These are phyloP conservation scores for Suillus occidentalis DNA, from an alignment of 768 basidiomycete species.

Conservation along the genomic window DNA sequence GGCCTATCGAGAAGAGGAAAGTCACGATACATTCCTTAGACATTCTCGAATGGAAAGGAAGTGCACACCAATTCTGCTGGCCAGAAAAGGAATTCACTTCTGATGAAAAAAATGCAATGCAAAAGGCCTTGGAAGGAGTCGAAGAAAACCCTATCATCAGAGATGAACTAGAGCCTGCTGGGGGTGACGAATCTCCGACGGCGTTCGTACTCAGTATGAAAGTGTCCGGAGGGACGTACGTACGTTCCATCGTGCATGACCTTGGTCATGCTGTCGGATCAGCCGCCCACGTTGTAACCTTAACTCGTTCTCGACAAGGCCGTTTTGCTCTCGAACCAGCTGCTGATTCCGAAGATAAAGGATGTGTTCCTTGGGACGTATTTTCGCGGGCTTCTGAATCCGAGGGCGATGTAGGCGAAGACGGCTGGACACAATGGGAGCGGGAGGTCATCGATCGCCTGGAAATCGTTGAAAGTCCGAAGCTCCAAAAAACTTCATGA, in stretches of 20 bases:
- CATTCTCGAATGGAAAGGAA: constrained; percentile 75
- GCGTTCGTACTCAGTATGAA: constrained; percentile 89
- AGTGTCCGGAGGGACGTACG: constrained; percentile 96
- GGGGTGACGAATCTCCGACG: constrained; percentile 49
- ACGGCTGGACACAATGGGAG: constrained; percentile 83
- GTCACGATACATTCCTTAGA: constrained; percentile 82
- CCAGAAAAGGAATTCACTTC: constrained; percentile 69
- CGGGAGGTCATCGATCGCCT: constrained; percentile 67
- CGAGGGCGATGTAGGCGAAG: constrained; percentile 56
- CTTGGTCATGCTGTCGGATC: constrained; percentile 81
- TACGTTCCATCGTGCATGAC: constrained; percentile 94
- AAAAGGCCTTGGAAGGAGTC: constrained; percentile 56
- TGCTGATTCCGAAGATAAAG: constrained; percentile 49
- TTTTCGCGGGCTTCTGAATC: constrained; percentile 59
- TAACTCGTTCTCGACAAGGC: constrained; percentile 89
- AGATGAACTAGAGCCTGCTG: constrained; percentile 29
- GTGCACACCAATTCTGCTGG: constrained; percentile 73
- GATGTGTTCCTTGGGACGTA: constrained; percentile 74
- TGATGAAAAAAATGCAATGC: constrained; percentile 70
- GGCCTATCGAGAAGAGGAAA: constrained; percentile 86
- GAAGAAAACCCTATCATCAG: constrained; percentile 39
- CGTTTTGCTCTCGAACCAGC: constrained; percentile 59
- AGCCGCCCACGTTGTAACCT: constrained; percentile 90
- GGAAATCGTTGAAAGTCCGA: constrained; percentile 48
- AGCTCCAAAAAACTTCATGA: constrained; percentile 12